Conservation (phyloP, 176 grass and related monocot species). For the Luzula sylvatica region DNA sequence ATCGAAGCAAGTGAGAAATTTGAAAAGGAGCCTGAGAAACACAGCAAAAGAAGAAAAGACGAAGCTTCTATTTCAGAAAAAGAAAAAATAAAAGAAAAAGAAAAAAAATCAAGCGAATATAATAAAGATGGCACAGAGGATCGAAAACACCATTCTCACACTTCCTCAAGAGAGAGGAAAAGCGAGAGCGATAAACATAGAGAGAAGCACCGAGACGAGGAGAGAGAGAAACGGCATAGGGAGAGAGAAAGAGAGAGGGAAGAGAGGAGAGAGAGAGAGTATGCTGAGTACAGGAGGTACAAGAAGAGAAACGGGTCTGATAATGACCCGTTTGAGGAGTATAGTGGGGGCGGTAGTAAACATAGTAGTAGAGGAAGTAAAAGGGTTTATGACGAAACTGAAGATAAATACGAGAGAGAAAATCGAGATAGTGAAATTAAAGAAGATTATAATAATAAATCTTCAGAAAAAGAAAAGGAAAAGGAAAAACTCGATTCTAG, state of each 20-base stretch:
- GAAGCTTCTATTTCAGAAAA: conserved; percentile 32
- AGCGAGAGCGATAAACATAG: conserved; percentile 66
- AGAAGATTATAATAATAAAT: conserved; percentile 38
- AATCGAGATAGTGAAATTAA: conserved; percentile 33
- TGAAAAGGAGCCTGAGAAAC: conserved; percentile 23
- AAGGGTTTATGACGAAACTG: conserved; percentile 49
- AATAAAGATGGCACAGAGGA: conserved; percentile 62
- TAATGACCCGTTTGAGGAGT: conserved; percentile 32
- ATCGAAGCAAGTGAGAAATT: conserved; percentile 9
- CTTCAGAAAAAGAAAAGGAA: conserved; percentile 43
- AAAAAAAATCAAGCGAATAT: conserved; percentile 41
- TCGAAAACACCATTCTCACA: no score
- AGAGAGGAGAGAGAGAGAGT: conserved; percentile 42
- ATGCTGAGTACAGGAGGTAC: conserved; percentile 51
- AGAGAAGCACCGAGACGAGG: conserved; percentile 63
- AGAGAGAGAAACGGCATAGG: conserved; percentile 43
- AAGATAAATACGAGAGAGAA: conserved; percentile 43
- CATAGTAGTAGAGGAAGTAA: conserved; percentile 60
- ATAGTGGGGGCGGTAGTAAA: conserved; percentile 50
- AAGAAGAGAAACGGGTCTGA: conserved; percentile 55
- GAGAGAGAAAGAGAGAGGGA: conserved; percentile 51
- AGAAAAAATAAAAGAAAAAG: conserved; percentile 52
- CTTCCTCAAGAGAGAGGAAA: conserved; percentile 35
- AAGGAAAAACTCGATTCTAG: conserved; percentile 65
- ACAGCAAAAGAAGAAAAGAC: conserved; percentile 40